Evolutionary conservation across 805 yeast genomes (phyloP).

Genomic region (Ogataea zsoltii): DNA sequence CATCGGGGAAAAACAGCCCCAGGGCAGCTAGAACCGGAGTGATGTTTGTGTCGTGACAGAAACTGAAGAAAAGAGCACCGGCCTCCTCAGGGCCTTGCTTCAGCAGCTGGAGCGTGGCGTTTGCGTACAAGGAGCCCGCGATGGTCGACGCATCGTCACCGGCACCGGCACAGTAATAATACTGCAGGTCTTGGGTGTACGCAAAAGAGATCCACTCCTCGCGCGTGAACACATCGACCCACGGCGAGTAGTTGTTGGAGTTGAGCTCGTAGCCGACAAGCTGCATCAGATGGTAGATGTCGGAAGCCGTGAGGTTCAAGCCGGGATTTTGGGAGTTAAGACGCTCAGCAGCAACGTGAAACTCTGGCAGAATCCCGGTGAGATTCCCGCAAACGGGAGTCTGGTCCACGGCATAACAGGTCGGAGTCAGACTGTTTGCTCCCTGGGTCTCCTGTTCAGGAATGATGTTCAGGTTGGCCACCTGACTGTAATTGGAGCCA

Average conservation of each 20-base stretch:
- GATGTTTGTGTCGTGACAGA: slow-evolving; percentile 56
- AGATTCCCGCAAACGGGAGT: slow-evolving; percentile 33
- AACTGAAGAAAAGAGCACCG: slow-evolving; percentile 11
- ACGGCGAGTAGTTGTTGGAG: slow-evolving; percentile 61
- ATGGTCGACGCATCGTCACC: slow-evolving; percentile 57
- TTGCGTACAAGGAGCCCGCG: slow-evolving; percentile 57
- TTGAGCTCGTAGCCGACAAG: slow-evolving; percentile 73
- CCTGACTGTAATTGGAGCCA: slow-evolving; percentile 40
- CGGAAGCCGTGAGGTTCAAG: slow-evolving; percentile 47
- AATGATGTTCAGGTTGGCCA: slow-evolving; percentile 40
- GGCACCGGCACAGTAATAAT: slow-evolving; percentile 60
- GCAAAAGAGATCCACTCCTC: slow-evolving; percentile 63
- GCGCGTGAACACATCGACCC: slow-evolving; percentile 65
- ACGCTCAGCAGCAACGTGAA: slow-evolving; percentile 52
- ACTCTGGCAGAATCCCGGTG: slow-evolving; percentile 37
- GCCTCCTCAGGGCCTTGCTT: slow-evolving; percentile 31
- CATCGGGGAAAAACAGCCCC: slow-evolving; percentile 41
- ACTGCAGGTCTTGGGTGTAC: slow-evolving; percentile 54
- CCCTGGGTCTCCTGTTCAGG: slow-evolving; percentile 50
- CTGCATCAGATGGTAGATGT: slow-evolving; percentile 51
- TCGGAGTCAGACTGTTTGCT: slow-evolving; percentile 51
- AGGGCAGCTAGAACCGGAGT: slow-evolving; percentile 49
- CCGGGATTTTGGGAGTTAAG: slow-evolving; percentile 53
- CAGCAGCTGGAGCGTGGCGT: slow-evolving; percentile 35
- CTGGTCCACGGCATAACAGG: slow-evolving; percentile 34